Percentiles rank a stretch among this genome's conserved stretches.
Conservation (phyloP, 768 basidiomycete species). For the Amanita rubescens region DNA sequence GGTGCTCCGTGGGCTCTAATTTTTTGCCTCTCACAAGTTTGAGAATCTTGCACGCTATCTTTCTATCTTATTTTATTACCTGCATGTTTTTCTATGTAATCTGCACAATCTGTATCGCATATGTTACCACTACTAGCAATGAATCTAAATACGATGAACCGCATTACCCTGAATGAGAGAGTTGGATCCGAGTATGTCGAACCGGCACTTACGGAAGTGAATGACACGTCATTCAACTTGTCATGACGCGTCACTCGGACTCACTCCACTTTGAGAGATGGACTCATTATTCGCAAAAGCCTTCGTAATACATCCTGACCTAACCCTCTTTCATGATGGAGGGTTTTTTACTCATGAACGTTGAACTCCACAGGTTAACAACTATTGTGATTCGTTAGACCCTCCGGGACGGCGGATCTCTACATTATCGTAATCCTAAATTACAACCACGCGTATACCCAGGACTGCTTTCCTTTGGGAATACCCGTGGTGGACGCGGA, state of each 20-base stretch:
- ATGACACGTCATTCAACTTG: not conserved
- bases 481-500: not conserved
- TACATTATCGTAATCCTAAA: too few relatives aligned
- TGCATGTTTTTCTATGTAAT: not conserved
- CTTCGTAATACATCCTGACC: too few relatives aligned
- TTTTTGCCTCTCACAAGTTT: not conserved
- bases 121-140: not conserved
- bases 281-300: too few relatives aligned
- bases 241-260: not conserved
- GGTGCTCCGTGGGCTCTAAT: not conserved
- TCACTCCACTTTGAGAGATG: too few relatives aligned
- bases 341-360: too few relatives aligned
- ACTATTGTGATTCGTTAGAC: too few relatives aligned
- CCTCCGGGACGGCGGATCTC: too few relatives aligned
- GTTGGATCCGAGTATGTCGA: not conserved
- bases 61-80: not conserved
- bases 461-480: not conserved
- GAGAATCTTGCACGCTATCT: not conserved
- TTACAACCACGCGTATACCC: not conserved
- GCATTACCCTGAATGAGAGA: not conserved
- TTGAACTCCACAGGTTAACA: too few relatives aligned
- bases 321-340: too few relatives aligned
- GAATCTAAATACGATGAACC: not conserved
- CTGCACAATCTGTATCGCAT: conserved; percentile 3
- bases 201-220: not conserved